Percentiles rank a stretch among this genome's conserved stretches.
phyloP scores from a whole-genome alignment of 2,329 filamentous ascomycete genomes.

The Amauroascus niger region DNA sequence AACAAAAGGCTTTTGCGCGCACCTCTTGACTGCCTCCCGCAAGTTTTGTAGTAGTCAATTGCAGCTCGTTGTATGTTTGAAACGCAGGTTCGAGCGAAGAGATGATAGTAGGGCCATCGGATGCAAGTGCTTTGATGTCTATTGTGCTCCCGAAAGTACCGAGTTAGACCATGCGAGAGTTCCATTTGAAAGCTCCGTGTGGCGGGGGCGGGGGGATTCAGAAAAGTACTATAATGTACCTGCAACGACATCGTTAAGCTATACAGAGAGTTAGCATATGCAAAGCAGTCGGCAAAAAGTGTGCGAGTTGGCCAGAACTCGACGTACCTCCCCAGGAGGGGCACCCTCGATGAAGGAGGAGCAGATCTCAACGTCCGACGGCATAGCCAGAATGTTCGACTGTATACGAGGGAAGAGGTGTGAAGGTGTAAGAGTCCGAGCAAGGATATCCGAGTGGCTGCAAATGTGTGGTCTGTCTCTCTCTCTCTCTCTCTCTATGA shows the following conservation, averaged over 20 bases:
- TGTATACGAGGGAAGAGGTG: not conserved
- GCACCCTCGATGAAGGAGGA: slow-evolving; percentile 88
- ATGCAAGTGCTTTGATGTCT: slow-evolving; percentile 86
- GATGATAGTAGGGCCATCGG: slow-evolving; percentile 57
- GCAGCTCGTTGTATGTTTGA: slow-evolving; percentile 91
- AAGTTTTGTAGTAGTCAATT: slow-evolving; percentile 80
- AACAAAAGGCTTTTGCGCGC: slow-evolving; percentile 21
- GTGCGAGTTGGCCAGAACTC: not conserved
- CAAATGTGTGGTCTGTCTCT: no score
- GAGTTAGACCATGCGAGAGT: not conserved
- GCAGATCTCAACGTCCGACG: slow-evolving; percentile 49
- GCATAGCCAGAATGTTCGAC: slow-evolving; percentile 26
- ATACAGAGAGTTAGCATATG: slow-evolving; percentile 15
- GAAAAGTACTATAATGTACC: slow-evolving; percentile 47
- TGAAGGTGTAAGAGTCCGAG: no score
- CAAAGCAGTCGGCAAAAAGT: slow-evolving; percentile 21
- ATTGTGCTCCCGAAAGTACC: slow-evolving; percentile 12
- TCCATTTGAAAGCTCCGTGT: not conserved
- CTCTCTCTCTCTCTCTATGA: no score
- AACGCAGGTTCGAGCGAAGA: slow-evolving; percentile 72
- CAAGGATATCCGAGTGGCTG: no score
- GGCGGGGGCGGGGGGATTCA: not conserved
- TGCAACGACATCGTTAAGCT: slow-evolving; percentile 82
- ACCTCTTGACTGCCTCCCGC: slow-evolving; percentile 76
- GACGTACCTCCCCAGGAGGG: slow-evolving; percentile 81